Conservation (phyloP, 148 eudicot species). For the Nepenthes gracilis region DNA sequence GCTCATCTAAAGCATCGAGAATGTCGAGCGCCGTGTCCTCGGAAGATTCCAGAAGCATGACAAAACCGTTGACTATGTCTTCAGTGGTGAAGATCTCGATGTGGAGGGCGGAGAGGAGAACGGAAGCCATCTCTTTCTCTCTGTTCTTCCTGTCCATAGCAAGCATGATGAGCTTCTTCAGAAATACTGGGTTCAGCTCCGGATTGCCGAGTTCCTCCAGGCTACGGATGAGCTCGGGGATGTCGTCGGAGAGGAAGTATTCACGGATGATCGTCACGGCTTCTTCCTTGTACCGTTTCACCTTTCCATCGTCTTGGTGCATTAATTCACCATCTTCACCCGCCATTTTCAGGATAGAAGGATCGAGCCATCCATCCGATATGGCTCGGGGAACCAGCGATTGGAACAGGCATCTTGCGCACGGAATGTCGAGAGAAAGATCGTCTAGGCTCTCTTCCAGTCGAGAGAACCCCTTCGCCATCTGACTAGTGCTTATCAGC, state of each 20-base stretch:
- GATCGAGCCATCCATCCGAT: slow-evolving; percentile 90
- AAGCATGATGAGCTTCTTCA: slow-evolving; percentile 76
- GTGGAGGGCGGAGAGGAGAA: slow-evolving; percentile 78
- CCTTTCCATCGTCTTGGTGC: slow-evolving; percentile 37
- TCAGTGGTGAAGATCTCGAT: slow-evolving; percentile 86
- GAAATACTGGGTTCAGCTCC: slow-evolving; percentile 58
- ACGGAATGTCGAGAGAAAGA: slow-evolving; percentile 83
- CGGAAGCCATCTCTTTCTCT: slow-evolving; percentile 98
- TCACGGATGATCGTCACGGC: slow-evolving; percentile 74
- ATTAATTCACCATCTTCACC: slow-evolving; percentile 27
- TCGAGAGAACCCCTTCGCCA: slow-evolving; percentile 73
- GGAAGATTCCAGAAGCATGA: slow-evolving; percentile 78
- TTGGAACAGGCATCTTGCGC: slow-evolving; percentile 50
- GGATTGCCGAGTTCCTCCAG: slow-evolving; percentile 75
- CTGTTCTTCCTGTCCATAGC: slow-evolving; percentile 95
- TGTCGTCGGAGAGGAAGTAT: slow-evolving; percentile 90
- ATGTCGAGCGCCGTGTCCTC: slow-evolving; percentile 92
- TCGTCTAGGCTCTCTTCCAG: slow-evolving; percentile 87
- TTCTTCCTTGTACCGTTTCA: slow-evolving; percentile 66
- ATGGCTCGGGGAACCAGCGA: slow-evolving; percentile 57
- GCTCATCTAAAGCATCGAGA: slow-evolving; percentile 80
- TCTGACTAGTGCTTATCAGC: slow-evolving; percentile 82
- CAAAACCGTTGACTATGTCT: slow-evolving; percentile 81
- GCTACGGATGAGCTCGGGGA: slow-evolving; percentile 81
- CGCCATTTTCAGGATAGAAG: slow-evolving; percentile 34